These are phyloP conservation scores for Nakazawaea populi DNA, from an alignment of 805 yeast species.

Conservation along the genomic window DNA sequence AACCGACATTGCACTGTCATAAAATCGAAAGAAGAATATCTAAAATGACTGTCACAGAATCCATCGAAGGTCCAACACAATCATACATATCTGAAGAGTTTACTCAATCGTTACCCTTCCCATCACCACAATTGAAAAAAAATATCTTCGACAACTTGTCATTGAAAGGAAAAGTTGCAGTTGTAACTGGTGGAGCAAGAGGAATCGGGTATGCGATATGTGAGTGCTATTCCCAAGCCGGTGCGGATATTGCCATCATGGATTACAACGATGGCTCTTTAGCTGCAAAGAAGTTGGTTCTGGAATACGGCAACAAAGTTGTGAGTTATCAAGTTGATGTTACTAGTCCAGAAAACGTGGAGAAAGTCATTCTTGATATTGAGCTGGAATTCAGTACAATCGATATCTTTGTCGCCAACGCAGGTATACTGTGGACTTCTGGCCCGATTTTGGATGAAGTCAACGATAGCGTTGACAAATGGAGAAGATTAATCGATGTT, in stretches of 20 bases:
- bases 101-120: conserved; percentile 38
- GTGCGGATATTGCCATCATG: conserved; percentile 67
- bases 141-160: conserved; percentile 65
- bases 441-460: conserved; percentile 18
- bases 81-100: conserved; percentile 12
- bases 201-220: conserved; percentile 84
- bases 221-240: conserved; percentile 80
- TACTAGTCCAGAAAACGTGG: conserved; percentile 25
- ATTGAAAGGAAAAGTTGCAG: conserved; percentile 75
- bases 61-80: neutral
- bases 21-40: too few relatives aligned
- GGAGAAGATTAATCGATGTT: conserved; percentile 44
- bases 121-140: conserved; percentile 42
- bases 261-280: conserved; percentile 25
- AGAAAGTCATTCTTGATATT: conserved; percentile 22
- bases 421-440: conserved; percentile 27
- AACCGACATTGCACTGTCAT: too few relatives aligned
- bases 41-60: conserved; percentile 5
- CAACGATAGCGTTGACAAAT: conserved; percentile 29
- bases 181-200: conserved; percentile 78
- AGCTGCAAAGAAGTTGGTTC: conserved; percentile 30
- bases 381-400: conserved; percentile 33
- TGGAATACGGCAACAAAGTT: conserved; percentile 26
- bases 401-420: conserved; percentile 37
- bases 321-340: conserved; percentile 21